Base-by-base conservation (phyloP, 495 filamentous ascomycete species). In the Bacidia rubella region DNA sequence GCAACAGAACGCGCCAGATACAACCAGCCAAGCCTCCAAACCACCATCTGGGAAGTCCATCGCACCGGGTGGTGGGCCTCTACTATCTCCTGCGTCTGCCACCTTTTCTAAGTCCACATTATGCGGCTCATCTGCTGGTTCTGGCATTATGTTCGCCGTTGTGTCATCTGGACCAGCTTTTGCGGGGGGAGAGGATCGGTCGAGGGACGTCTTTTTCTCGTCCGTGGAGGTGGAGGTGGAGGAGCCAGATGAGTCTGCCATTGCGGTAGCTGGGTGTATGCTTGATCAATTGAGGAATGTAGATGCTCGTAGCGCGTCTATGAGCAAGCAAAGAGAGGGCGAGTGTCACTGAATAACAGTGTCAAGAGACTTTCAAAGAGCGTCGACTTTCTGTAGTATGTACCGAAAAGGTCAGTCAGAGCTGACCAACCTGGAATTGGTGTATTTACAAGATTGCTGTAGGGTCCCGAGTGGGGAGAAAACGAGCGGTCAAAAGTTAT, bases 1-100 rank as follows among this genome's bases (percentile, higher is more conserved):
- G 38, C 71, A 74, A 41, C 72, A 78, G 65, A 79, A 85, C 2
- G 72, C 79, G 46, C 84, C 82, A 1, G 77, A 55, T 0, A 87
- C 82, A 0, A 73, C 71, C 27, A 80, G 62, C 81, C 83, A 87
- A n/a, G 83, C 83, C 52, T 75, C 63, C 3, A 69, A 26, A 1
- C 83, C 83, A 44, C 82, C 82, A 65, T 87, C 83, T 4, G 82
- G 83, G 57, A 75, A 65, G 58, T 71, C 54, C 61, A 66, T 38
- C 50, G 51, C 44, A 61, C 52, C 62, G 0, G 57, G 49, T 41
- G 45, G 38, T 40, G 52, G 35, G 11, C 49, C 46, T 26, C 24
- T 40, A 38, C 35, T 44, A 10, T 43, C 49, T 51, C 57, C 55
- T 25, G 55, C 50, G 7, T 46, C 49, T 52, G 57, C 55, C 21